phyloP scores from a whole-genome alignment of 768 basidiomycete genomes.

The Leccinum rimulosum region DNA sequence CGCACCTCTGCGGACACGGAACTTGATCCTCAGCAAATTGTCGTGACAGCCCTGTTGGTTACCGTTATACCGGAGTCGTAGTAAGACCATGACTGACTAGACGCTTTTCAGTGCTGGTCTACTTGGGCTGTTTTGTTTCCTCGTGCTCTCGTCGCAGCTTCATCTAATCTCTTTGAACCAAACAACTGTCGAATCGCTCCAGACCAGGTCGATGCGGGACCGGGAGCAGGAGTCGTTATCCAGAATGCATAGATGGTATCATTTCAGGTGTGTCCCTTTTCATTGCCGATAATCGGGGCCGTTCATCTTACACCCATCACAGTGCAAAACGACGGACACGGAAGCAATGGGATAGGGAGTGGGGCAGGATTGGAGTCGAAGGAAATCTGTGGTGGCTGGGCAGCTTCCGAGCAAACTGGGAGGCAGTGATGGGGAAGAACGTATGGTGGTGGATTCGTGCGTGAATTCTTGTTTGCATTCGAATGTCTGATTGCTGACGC shows the following conservation, averaged over 20 bases:
- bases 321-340: slow-evolving; percentile 50
- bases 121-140: slow-evolving; percentile 67
- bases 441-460: slow-evolving; percentile 77
- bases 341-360: slow-evolving; percentile 71
- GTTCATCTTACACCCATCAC: slow-evolving; percentile 4
- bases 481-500: not conserved
- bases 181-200: slow-evolving; percentile 81
- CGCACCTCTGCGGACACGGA: slow-evolving; percentile 19
- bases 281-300: not conserved
- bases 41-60: slow-evolving; percentile 71
- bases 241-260: slow-evolving; percentile 52
- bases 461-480: slow-evolving; percentile 28
- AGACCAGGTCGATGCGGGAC: slow-evolving; percentile 56
- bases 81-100: slow-evolving; percentile 8
- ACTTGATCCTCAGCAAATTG: slow-evolving; percentile 68
- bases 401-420: slow-evolving; percentile 61
- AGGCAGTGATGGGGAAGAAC: slow-evolving; percentile 74
- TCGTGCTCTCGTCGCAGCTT: slow-evolving; percentile 58
- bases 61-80: not conserved
- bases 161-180: slow-evolving; percentile 58
- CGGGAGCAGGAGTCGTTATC: slow-evolving; percentile 54
- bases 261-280: slow-evolving; percentile 45
- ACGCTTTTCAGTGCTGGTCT: slow-evolving; percentile 51
- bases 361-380: slow-evolving; percentile 72
- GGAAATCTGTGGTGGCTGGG: slow-evolving; percentile 90